A percentile compares a stretch with the other conserved stretches of the same genome.
These are phyloP conservation scores for Climacium dendroides DNA, from an alignment of 225 moss, liverwort and hornwort species.

Conservation along the genomic window DNA sequence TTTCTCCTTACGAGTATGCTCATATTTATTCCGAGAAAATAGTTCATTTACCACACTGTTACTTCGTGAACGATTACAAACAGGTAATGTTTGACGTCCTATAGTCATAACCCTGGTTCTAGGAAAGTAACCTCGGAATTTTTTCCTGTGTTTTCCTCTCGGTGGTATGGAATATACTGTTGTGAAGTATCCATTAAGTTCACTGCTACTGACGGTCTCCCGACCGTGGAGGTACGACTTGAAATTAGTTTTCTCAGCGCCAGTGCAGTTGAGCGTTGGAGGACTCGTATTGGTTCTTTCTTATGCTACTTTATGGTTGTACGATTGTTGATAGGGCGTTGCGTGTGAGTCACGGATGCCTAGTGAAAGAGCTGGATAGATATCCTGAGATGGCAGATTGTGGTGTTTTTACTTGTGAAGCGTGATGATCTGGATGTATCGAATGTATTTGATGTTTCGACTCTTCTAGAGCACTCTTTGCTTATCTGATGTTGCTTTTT, in stretches of 20 bases:
- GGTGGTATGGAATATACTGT: not conserved
- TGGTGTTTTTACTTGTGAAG: not conserved
- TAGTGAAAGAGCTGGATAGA: not conserved
- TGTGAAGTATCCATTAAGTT: not conserved
- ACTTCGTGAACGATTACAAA: slow-evolving; percentile 99
- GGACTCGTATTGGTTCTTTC: not conserved
- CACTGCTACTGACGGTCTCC: not conserved
- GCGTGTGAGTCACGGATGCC: not conserved
- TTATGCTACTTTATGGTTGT: not conserved
- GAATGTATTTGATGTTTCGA: not conserved
- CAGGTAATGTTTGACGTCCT: slow-evolving; percentile 35
- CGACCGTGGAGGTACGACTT: not conserved
- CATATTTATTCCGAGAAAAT: slow-evolving; percentile 94
- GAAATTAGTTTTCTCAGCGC: not conserved
- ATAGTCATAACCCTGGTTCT: not conserved
- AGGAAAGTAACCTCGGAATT: not conserved
- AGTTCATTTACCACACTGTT: slow-evolving; percentile 94
- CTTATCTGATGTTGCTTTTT: not conserved
- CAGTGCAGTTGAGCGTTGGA: not conserved
- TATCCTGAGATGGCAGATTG: not conserved
- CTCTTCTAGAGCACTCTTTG: not conserved
- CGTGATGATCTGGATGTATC: not conserved
- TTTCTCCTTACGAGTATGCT: slow-evolving; percentile 65
- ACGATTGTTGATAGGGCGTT: not conserved
- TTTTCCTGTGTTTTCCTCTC: not conserved